Conservation (phyloP, 495 filamentous ascomycete genomes). For the Friedmanniomyces simplex region DNA sequence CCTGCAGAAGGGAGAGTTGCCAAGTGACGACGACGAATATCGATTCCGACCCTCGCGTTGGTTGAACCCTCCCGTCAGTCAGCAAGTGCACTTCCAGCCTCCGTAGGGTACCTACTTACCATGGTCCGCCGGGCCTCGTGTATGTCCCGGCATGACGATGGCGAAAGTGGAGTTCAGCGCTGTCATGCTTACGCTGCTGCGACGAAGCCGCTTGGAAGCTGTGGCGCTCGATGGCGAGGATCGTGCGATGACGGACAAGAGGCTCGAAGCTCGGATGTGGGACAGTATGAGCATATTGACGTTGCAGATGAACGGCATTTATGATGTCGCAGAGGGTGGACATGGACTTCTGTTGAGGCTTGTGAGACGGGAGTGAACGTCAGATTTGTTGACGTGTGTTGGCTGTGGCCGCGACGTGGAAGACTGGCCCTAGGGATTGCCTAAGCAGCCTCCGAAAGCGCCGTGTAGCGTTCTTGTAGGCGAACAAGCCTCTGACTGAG, state of each 20-base stretch:
- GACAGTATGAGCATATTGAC: constrained; percentile 11
- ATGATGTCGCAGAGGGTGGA: constrained; percentile 4
- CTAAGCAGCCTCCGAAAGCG: no score
- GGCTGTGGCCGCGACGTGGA: no score
- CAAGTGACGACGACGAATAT: constrained; percentile 6
- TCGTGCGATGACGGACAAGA: not conserved
- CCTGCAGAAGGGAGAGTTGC: not conserved
- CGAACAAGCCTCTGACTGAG: no score
- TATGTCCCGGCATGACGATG: constrained; percentile 23
- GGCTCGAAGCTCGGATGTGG: constrained; percentile 12
- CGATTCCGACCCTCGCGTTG: constrained; percentile 14
- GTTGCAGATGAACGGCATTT: constrained; percentile 13
- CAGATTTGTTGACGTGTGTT: no score
- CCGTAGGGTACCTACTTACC: constrained; percentile 15
- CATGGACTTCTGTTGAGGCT: not conserved
- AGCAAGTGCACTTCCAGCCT: constrained; percentile 15
- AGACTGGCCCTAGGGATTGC: no score
- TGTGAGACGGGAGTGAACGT: not conserved
- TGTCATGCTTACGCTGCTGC: constrained; percentile 15
- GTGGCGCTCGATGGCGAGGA: constrained; percentile 10
- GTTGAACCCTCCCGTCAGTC: constrained; percentile 9
- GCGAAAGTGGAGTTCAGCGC: constrained; percentile 22
- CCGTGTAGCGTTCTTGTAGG: no score
- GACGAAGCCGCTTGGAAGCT: constrained; percentile 12
- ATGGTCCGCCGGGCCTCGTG: constrained; percentile 17